Evolutionary conservation across 805 yeast species (phyloP), one percentile per base, ranked within the genome.

Genomic region (Monosporozyma siamensis): DNA sequence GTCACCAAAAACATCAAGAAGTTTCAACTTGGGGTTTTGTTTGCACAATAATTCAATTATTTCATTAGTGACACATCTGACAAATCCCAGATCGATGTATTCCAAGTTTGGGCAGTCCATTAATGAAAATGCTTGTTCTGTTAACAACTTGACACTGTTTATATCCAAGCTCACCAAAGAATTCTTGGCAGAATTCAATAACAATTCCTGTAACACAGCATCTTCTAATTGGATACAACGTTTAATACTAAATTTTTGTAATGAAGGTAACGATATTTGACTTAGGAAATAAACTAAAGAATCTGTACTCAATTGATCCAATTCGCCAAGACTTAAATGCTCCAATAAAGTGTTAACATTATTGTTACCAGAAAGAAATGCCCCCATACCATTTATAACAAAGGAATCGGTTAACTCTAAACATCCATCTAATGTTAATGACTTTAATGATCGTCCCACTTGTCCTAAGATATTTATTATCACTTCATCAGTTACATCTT

Each of bases 1-100:
- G 55, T 82, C 70, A 1, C 96, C 96, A 58, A 80, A 87, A 12
- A 86, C 89, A 52, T 86, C 94, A 43, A 90, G 56, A 12, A 83
- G 69, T 37, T 71, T 69, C 44, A 90, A 62, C 38, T 74, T 74
- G 0, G 78, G 73, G 48, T 92, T 84, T 9, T 73, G 69, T 22
- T 70, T 63, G 3, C 82, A 72, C 17, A 87, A 51, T 23, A 71
- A 54, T 21, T 73, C 74, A n/a, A 89, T 58, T 0, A 77, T 72
- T 15, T 69, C 72, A 59, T 90, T 86, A 55, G 87, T 87, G 10
- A 86, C 73, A 17, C 77, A 68, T 31, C 94, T 68, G 3, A 87
- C 84, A 62, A 90, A 90, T 0, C 97, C 94, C 11, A 79, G 56
- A 58, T 90, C 92, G 14, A 85, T 52, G 26, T 76, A 71, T 0